Conservation (phyloP, 2,329 filamentous ascomycete species). For the Epichloe glyceriae region DNA sequence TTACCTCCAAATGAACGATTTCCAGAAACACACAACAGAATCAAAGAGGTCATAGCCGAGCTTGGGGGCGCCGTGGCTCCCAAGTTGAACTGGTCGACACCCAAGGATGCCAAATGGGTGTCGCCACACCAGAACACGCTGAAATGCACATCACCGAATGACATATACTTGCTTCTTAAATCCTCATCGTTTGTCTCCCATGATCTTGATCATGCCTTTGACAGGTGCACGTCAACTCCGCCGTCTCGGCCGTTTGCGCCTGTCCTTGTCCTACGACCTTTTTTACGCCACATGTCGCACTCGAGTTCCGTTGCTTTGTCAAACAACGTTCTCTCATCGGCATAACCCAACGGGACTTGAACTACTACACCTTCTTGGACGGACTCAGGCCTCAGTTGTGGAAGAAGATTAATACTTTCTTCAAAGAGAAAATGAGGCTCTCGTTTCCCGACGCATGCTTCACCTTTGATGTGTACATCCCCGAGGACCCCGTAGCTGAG, state of each 20-base stretch:
- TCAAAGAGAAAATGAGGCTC: slow-evolving; percentile 56
- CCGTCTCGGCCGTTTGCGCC: slow-evolving; percentile 47
- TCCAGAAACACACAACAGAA: slow-evolving; percentile 60
- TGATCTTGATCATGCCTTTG: slow-evolving; percentile 86
- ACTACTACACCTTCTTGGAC: slow-evolving; percentile 73
- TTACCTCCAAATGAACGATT: slow-evolving; percentile 44
- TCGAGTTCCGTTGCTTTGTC: slow-evolving; percentile 95
- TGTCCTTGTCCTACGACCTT: slow-evolving; percentile 74
- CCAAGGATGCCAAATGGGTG: slow-evolving; percentile 94
- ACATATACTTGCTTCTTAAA: slow-evolving; percentile 88
- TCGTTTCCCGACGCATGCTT: slow-evolving; percentile 78
- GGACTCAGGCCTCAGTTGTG: slow-evolving; percentile 51
- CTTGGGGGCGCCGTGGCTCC: slow-evolving; percentile 79
- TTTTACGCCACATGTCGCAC: slow-evolving; percentile 78
- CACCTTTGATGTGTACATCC: slow-evolving; percentile 85
- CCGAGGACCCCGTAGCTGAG: slow-evolving; percentile 42
- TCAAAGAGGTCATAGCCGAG: slow-evolving; percentile 65
- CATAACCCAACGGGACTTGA: slow-evolving; percentile 79
- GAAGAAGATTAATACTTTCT: slow-evolving; percentile 62
- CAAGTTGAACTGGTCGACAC: slow-evolving; percentile 95
- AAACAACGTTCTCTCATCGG: slow-evolving; percentile 68
- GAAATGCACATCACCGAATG: slow-evolving; percentile 77
- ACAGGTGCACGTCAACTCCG: slow-evolving; percentile 42
- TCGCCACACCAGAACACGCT: slow-evolving; percentile 72
- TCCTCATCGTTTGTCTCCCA: slow-evolving; percentile 90